phyloP scores from a whole-genome alignment of 2,329 filamentous ascomycete species.

The Coleophoma eucalyptorum region DNA sequence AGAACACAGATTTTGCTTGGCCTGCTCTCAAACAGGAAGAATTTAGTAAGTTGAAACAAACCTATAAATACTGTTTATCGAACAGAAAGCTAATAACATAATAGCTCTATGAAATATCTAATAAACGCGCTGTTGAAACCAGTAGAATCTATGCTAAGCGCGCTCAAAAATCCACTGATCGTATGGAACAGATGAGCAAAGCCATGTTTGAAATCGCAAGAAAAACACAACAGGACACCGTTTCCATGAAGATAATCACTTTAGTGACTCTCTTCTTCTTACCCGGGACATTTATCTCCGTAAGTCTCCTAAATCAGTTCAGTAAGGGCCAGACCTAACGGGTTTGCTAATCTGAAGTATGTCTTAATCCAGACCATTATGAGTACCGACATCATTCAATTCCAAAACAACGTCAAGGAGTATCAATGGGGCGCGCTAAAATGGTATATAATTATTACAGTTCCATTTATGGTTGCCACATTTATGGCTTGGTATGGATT shows the following conservation, averaged over 20 bases:
- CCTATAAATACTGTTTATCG: too few species aligned
- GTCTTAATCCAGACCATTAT: constrained; percentile 34
- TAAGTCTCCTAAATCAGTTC: constrained; percentile 17
- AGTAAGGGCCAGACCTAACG: too few species aligned
- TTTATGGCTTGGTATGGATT: constrained; percentile 30
- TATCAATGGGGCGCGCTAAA: constrained; percentile 19
- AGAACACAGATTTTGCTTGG: constrained; percentile 17
- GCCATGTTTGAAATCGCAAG: constrained; percentile 28
- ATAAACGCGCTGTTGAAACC: constrained; percentile 28
- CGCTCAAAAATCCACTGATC: constrained; percentile 14
- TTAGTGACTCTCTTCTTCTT: constrained; percentile 37
- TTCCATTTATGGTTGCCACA: constrained; percentile 31
- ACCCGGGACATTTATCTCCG: constrained; percentile 37
- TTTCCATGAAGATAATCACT: constrained; percentile 38
- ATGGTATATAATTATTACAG: constrained; percentile 27
- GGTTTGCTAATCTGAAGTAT: neutral
- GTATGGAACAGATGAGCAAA: constrained; percentile 20
- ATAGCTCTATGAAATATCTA: constrained; percentile 29
- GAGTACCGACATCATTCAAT: constrained; percentile 33
- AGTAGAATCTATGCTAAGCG: constrained; percentile 23
- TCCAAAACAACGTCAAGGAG: constrained; percentile 9
- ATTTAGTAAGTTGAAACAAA: constrained; percentile 16
- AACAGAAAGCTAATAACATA: too few species aligned
- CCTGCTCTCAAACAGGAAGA: constrained; percentile 19
- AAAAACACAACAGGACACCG: constrained; percentile 33